Evolutionary conservation across 257 asterid genomes (phyloP), one percentile per base, ranked within the genome.

Genomic region (Buddleja alternifolia): DNA sequence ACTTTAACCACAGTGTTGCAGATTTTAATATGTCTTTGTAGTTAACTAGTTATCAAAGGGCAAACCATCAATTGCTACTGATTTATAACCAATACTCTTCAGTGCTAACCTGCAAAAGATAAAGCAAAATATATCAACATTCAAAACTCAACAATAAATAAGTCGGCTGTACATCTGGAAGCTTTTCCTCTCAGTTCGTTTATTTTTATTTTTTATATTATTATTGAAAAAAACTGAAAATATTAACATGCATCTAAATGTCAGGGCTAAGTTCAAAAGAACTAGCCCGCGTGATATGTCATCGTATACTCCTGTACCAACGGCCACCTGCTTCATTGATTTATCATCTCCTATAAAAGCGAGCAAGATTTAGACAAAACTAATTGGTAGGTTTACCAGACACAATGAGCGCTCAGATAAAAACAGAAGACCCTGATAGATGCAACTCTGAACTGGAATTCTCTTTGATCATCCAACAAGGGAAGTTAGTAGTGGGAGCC

Each of bases 71-170:
- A 86, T 82, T 56, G 88, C 82, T 41, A 85, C 84, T 54, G 95
- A 88, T 81, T 90, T 93, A 80, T 91, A 90, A 51, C 99, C 99
- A 55, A 91, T 85, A 69, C 97, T 91, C 84, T 94, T 94, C 86
- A 90, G 70, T 34, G 79, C 88, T 80, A 85, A 78, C 77, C 96
- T 93, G 82, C 72, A 80, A 81, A 72, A 54, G 64, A 51, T 17
- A 48, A 55, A 41, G 67, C 9, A 34, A 16, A 71, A 42, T 41
- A 16, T 10, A 23, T 56, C 42, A 46, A 45, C 44, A 14, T 6
- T 29, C 16, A 25, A 58, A 53, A 40, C 24, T 10, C 21, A 20
- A 20, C 24, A 21, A n/a, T 21, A 32, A 44, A 39, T 19, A 66
- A 21, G 3, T 23, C n/a, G 15, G 21, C 11, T 46, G 15, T 19